These are phyloP conservation scores for Carex kokanica DNA, from an alignment of 176 grass and related monocot genomes.

Conservation along the genomic window DNA sequence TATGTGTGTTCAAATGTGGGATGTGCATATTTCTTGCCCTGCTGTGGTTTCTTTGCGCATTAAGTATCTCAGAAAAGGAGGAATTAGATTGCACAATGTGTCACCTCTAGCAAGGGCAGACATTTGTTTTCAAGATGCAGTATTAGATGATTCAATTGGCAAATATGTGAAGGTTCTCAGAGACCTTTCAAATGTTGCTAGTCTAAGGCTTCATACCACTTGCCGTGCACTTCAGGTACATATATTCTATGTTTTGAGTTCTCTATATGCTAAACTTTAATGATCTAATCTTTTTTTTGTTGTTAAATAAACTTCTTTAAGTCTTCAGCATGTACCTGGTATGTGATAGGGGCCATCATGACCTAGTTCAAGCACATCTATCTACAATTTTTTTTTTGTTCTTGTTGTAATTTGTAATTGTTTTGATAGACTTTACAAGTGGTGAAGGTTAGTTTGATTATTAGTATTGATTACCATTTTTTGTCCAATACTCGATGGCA, in stretches of 20 bases:
- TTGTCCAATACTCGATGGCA: neutral
- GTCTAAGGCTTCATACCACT: neutral
- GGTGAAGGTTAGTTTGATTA: neutral
- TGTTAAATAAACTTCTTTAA: neutral
- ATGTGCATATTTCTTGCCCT: neutral
- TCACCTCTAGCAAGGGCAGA: neutral
- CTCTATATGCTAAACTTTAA: neutral
- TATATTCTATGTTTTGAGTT: neutral
- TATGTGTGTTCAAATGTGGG: conserved; percentile 1
- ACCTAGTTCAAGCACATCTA: neutral
- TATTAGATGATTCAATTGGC: neutral
- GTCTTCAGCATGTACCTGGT: neutral
- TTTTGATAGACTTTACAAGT: neutral
- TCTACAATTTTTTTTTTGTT: neutral
- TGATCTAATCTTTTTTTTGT: neutral
- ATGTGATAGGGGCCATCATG: neutral
- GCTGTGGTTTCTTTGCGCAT: conserved; percentile 4
- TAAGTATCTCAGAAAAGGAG: neutral
- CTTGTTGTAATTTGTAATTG: neutral
- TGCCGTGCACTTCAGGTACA: neutral
- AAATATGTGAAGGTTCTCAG: neutral
- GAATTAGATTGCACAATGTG: neutral
- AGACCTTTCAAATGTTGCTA: neutral
- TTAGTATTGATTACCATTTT: neutral
- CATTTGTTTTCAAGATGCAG: neutral